phyloP scores from a whole-genome alignment of 208 protist genomes.

The Leishmania gerbilli region DNA sequence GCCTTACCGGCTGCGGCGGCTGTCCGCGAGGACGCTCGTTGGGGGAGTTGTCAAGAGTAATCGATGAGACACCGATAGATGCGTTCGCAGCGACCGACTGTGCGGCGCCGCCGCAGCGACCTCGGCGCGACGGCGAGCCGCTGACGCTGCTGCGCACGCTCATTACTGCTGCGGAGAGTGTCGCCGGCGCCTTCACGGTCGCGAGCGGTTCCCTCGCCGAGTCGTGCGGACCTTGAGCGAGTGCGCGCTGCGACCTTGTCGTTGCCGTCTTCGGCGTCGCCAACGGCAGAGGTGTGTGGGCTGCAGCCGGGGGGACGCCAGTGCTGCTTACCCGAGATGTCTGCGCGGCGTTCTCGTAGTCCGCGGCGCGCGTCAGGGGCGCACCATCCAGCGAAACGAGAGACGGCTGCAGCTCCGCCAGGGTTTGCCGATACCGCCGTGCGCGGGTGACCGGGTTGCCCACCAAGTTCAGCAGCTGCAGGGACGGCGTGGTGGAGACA shows the following conservation, averaged over 20 bases:
- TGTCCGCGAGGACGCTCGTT: not conserved
- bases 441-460: conserved; percentile 66
- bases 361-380: conserved; percentile 40
- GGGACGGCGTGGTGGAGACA: conserved; percentile 36
- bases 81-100: not conserved
- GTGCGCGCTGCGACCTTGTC: not conserved
- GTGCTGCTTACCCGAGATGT: not conserved
- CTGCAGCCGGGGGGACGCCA: not conserved
- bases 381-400: conserved; percentile 75
- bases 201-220: not conserved
- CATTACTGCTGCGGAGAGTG: not conserved
- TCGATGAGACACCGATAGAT: not conserved
- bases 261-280: not conserved
- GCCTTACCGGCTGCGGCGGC: not conserved
- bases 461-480: conserved; percentile 63
- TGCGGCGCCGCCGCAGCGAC: not conserved
- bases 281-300: not conserved
- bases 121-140: not conserved
- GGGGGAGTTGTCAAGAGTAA: not conserved
- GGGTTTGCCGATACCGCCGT: conserved; percentile 45
- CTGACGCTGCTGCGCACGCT: not conserved
- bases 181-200: not conserved
- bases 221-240: not conserved
- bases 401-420: conserved; percentile 43
- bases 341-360: not conserved